phyloP scores from a whole-genome alignment of 805 yeast genomes.

The Ogataea angusta region DNA sequence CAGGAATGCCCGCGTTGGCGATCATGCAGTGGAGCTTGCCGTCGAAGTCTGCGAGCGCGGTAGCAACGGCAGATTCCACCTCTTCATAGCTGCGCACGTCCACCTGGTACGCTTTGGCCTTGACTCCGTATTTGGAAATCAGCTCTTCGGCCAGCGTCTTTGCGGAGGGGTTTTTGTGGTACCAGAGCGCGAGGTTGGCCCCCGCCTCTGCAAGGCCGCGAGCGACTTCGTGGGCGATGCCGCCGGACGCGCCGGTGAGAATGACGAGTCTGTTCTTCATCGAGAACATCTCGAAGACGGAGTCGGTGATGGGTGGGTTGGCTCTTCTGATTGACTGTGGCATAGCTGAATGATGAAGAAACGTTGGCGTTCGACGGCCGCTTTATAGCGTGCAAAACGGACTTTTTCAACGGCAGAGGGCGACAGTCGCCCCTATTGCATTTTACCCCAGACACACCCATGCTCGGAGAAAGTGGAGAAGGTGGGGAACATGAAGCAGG shows the following conservation, averaged over 20 bases:
- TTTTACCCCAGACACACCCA: background rate
- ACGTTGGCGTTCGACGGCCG: background rate
- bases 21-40: constrained; percentile 38
- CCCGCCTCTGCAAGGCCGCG: constrained; percentile 52
- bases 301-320: constrained; percentile 14
- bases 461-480: no score
- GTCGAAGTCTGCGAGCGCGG: constrained; percentile 34
- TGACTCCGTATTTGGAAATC: constrained; percentile 27
- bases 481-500: no score
- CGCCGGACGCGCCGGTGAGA: constrained; percentile 57
- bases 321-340: constrained; percentile 16
- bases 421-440: background rate
- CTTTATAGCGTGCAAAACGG: background rate
- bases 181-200: constrained; percentile 39
- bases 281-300: constrained; percentile 33
- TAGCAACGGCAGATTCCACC: constrained; percentile 29
- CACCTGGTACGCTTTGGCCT: constrained; percentile 28
- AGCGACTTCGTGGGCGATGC: constrained; percentile 54
- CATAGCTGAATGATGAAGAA: constrained; percentile 3
- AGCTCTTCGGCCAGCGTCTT: constrained; percentile 8
- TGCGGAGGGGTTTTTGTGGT: constrained; percentile 23
- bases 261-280: constrained; percentile 40
- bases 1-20: constrained; percentile 40
- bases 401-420: background rate
- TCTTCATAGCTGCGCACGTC: constrained; percentile 31